A percentile compares a stretch with the other conserved stretches of the same genome.
Conservation (phyloP, 2,329 filamentous ascomycete genomes). For the Botrytis hyacinthi region DNA sequence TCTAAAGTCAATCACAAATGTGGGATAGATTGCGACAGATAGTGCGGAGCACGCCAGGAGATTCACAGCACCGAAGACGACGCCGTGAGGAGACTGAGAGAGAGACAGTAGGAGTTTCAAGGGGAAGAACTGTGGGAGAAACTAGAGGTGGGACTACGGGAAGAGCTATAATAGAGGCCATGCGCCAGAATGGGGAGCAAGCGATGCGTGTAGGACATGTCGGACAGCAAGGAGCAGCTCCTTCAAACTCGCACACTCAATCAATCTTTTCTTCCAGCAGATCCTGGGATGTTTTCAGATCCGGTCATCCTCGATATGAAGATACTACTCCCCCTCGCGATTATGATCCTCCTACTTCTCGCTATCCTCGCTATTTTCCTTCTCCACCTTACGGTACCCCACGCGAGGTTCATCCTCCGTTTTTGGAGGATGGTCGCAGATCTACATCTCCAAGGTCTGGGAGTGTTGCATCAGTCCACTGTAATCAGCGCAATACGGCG, state of each 20-base stretch:
- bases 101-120: too few relatives aligned
- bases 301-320: neutral
- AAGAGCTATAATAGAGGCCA: too few relatives aligned
- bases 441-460: neutral
- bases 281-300: neutral
- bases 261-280: neutral
- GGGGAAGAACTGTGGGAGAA: too few relatives aligned
- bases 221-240: neutral
- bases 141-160: too few relatives aligned
- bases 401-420: neutral
- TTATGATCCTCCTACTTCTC: neutral
- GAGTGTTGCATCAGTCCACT: accelerated
- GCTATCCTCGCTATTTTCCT: neutral
- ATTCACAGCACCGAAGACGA: too few relatives aligned
- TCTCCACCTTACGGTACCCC: neutral
- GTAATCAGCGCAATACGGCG: neutral
- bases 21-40: neutral
- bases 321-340: neutral
- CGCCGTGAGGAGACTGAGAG: neutral
- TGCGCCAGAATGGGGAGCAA: too few relatives aligned
- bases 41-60: too few relatives aligned
- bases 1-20: neutral
- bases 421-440: neutral
- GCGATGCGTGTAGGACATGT: neutral
- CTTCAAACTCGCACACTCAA: neutral